phyloP scores from a whole-genome alignment of 768 basidiomycete genomes.

The Trametes elegans region DNA sequence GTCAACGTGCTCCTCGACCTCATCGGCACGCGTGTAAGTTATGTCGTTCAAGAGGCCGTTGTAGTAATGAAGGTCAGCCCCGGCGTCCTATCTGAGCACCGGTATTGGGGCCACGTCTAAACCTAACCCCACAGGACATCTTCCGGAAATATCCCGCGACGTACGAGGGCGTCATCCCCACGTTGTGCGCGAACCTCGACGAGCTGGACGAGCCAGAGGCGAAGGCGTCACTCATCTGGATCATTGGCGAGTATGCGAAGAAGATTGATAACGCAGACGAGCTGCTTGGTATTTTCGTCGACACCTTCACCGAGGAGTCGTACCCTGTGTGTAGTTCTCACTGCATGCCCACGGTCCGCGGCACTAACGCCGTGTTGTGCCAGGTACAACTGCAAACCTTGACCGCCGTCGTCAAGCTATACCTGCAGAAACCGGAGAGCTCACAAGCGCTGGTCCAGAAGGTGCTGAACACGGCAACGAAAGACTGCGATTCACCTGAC shows the following conservation, averaged over 20 bases:
- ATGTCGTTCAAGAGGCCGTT: constrained; percentile 97
- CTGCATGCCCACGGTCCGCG: no score
- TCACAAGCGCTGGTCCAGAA: constrained; percentile 90
- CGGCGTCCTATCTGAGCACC: background rate
- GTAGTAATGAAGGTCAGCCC: constrained; percentile 92
- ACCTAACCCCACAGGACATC: constrained; percentile 65
- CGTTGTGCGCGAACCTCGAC: constrained; percentile 90
- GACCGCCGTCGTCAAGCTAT: constrained; percentile 96
- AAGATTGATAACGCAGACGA: constrained; percentile 98
- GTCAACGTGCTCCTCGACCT: constrained; percentile 92
- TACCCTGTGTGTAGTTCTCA: constrained; percentile 64
- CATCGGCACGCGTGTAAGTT: constrained; percentile 90
- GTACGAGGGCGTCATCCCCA: constrained; percentile 97
- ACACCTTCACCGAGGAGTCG: constrained; percentile 90
- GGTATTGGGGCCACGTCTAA: no score
- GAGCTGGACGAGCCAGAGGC: constrained; percentile 98
- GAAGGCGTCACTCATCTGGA: constrained; percentile 98
- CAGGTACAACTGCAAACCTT: constrained; percentile 71
- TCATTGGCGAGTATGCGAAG: constrained; percentile 96
- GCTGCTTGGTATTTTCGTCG: constrained; percentile 84
- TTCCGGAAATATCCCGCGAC: constrained; percentile 96
- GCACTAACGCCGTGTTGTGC: background rate
- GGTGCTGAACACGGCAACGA: constrained; percentile 92
- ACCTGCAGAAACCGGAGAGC: constrained; percentile 90
- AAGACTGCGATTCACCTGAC: constrained; percentile 95